A percentile compares a stretch with the other conserved stretches of the same genome.
Evolutionary conservation across 202 grass and related monocot genomes (phyloP).

Genomic region (Dendrocalamus latiflorus): DNA sequence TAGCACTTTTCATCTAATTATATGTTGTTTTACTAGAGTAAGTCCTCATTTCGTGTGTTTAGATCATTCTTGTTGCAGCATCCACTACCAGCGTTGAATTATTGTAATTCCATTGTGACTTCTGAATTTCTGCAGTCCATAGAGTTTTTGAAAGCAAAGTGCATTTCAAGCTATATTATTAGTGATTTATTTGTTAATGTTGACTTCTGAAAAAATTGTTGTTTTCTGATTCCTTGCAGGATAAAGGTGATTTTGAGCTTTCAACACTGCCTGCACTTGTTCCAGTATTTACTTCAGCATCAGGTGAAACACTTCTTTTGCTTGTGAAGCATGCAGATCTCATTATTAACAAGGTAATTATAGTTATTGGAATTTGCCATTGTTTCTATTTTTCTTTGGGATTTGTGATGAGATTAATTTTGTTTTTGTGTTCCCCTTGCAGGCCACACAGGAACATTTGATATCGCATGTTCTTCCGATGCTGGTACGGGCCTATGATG

Average conservation of each 20-base stretch:
- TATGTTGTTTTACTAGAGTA: background rate
- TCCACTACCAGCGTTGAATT: background rate
- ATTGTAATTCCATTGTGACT: background rate
- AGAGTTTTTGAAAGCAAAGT: conserved; percentile 3
- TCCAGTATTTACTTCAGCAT: conserved; percentile 91
- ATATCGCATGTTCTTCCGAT: conserved; percentile 64
- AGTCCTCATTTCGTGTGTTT: background rate
- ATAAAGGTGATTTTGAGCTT: conserved; percentile 95
- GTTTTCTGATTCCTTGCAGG: conserved; percentile 44
- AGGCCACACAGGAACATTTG: conserved; percentile 75
- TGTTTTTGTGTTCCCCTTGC: conserved; percentile 10
- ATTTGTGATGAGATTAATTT: background rate
- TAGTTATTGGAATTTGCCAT: conserved; percentile 6
- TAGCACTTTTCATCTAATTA: conserved; percentile 1
- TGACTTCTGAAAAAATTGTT: background rate
- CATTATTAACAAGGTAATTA: conserved; percentile 87
- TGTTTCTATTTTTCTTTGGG: background rate
- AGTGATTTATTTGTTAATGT: background rate
- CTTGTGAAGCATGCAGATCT: conserved; percentile 91
- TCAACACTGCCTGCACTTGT: conserved; percentile 90
- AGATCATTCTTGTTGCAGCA: background rate
- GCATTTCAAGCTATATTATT: conserved; percentile 11
- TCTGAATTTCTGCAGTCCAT: background rate
- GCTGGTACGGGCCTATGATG: conserved; percentile 94
- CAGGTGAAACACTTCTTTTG: conserved; percentile 96